Evolutionary conservation across 148 eudicot genomes (phyloP).

Genomic region (Persicaria maculosa): DNA sequence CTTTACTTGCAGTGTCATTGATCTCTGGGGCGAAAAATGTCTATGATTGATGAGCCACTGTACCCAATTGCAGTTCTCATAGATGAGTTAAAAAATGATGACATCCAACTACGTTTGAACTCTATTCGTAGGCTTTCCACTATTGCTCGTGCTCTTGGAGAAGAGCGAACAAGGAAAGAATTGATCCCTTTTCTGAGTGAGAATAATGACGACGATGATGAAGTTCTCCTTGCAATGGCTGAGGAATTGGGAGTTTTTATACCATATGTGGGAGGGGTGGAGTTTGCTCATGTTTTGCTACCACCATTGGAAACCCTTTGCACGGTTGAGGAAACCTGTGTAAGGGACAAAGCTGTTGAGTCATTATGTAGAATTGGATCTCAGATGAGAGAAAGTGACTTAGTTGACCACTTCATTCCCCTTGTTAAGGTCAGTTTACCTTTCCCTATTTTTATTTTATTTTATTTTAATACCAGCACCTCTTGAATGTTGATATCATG

Average conservation of each 20-base stretch:
- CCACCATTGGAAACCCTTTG: conserved; percentile 48
- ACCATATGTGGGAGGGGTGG: conserved; percentile 53
- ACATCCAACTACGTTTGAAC: conserved; percentile 37
- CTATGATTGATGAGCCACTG: conserved; percentile 48
- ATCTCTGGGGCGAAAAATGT: conserved; percentile 24
- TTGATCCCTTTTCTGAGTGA: conserved; percentile 50
- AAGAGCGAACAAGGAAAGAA: conserved; percentile 52
- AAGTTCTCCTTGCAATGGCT: conserved; percentile 54
- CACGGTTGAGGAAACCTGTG: conserved; percentile 58
- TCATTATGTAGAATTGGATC: conserved; percentile 47
- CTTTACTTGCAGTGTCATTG: conserved; percentile 6
- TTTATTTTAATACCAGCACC: neutral
- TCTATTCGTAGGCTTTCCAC: conserved; percentile 51
- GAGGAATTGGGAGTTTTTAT: conserved; percentile 49
- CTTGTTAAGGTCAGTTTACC: conserved; percentile 40
- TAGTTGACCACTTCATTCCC: conserved; percentile 42
- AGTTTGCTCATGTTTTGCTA: conserved; percentile 43
- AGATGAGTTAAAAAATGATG: conserved; percentile 42
- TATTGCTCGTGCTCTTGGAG: conserved; percentile 51
- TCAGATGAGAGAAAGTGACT: conserved; percentile 47
- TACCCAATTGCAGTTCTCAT: conserved; percentile 40
- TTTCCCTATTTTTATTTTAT: neutral
- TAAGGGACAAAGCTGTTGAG: conserved; percentile 51
- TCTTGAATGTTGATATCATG: conserved; percentile 4
- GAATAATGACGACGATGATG: conserved; percentile 53